Evolutionary conservation across 495 filamentous ascomycete genomes (phyloP), one percentile per base, ranked within the genome.

Genomic region (Umbilicaria muhlenbergii): DNA sequence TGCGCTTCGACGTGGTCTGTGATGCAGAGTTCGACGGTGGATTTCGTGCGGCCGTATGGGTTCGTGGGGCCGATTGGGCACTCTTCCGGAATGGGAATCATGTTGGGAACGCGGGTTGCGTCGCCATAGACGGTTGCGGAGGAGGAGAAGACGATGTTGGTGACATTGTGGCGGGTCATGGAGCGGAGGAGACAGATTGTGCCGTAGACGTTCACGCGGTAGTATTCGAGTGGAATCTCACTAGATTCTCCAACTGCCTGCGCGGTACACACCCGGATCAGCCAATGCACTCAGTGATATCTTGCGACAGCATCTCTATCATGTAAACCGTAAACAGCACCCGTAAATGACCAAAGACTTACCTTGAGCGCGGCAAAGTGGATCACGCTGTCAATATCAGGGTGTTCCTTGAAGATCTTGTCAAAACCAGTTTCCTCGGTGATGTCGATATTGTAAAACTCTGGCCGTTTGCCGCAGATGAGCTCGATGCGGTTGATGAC

Each of bases 281-380:
- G 11, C 14, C 8, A 46, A 12, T 38, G 40, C 41, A 14, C 36
- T 18, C 7, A 18, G 35, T 37, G 35, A 1, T 37, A 7, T 15
- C 35, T 37, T 8, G 0, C 1, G 11, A 11, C 35, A 17, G 18
- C n/a, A 42, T 12, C 2, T 32, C 13, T 3, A 47, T 28, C 24
- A 39, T 36, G 39, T 55, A 13, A 52, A 48, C 2, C 17, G 31
- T 12, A 21, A 17, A 0, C 14, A 17, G 45, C 35, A 16, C 11
- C 17, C 15, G 21, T 13, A 39, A 34, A 37, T 7, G 13, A 31
- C 18, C n/a, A 17, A 13, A 42, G 38, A 56, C 73, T 47, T 63
- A 85, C 87, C 83, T 98, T 98, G 50, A 98, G 73, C 14, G 91
- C 91, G 38, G 91, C 92, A 60, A 98, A 98, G 68, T 98, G 91